These are phyloP conservation scores for Bryoerythrophyllum caledonicum DNA, from an alignment of 225 moss, liverwort and hornwort species.

Conservation along the genomic window DNA sequence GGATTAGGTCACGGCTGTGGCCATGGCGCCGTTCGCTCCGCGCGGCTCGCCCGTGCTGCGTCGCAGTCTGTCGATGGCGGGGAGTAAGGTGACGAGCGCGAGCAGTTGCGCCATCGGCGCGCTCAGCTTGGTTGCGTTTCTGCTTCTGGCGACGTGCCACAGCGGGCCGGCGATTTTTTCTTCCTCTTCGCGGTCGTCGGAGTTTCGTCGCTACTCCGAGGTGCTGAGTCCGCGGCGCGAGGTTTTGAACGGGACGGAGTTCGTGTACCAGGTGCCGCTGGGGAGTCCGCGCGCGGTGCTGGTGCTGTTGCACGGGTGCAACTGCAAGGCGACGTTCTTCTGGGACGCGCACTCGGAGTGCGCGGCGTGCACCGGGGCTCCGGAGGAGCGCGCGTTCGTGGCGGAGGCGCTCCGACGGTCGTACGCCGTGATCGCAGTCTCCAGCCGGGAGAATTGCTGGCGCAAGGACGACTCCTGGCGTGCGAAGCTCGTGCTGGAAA, in stretches of 20 bases:
- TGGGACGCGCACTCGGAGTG: constrained; percentile 72
- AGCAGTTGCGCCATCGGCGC: neutral
- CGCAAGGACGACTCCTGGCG: constrained; percentile 38
- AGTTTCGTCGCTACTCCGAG: constrained; percentile 20
- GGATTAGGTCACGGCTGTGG: constrained; percentile 8
- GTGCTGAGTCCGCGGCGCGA: constrained; percentile 33
- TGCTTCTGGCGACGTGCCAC: constrained; percentile 11
- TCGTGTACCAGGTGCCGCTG: constrained; percentile 69
- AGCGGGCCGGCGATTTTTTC: neutral
- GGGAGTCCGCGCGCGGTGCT: constrained; percentile 49
- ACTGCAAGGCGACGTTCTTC: constrained; percentile 65
- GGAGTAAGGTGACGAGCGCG: neutral
- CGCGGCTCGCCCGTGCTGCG: constrained; percentile 24
- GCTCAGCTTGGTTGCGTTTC: constrained; percentile 17
- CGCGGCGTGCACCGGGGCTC: constrained; percentile 57
- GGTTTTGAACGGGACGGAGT: constrained; percentile 55
- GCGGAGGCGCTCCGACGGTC: constrained; percentile 49
- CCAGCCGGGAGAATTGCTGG: constrained; percentile 68
- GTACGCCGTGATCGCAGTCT: constrained; percentile 74
- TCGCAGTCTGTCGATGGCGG: neutral
- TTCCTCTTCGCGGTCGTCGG: neutral
- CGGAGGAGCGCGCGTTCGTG: constrained; percentile 68
- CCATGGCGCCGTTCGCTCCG: constrained; percentile 19
- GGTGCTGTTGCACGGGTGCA: constrained; percentile 77
- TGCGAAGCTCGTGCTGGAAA: constrained; percentile 44